Conservation (phyloP, 306 rosid genomes). For the Lotus japonicus region DNA sequence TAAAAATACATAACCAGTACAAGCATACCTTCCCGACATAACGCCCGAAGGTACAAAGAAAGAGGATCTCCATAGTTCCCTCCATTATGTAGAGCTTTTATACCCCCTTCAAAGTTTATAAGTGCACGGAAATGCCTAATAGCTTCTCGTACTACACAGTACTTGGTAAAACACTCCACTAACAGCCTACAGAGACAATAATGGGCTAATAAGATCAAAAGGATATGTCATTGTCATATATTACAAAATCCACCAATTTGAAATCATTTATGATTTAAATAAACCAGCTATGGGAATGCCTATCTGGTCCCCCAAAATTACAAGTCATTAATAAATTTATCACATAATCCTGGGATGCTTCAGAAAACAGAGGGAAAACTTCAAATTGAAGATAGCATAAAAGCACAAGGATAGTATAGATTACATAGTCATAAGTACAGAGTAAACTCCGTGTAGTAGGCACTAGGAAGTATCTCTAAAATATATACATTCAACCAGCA, state of each 20-base stretch:
- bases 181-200: slow-evolving; percentile 58
- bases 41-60: slow-evolving; percentile 87
- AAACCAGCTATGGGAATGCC: slow-evolving; percentile 9
- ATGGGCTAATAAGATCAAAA: slow-evolving; percentile 2
- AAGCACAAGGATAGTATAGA: slow-evolving; percentile 6
- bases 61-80: slow-evolving; percentile 93
- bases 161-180: slow-evolving; percentile 96
- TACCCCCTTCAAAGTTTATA: slow-evolving; percentile 65
- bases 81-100: slow-evolving; percentile 55
- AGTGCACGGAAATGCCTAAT: slow-evolving; percentile 97
- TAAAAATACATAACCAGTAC: background rate
- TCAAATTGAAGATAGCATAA: background rate
- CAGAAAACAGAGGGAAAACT: slow-evolving; percentile 9
- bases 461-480: background rate
- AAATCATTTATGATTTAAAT: slow-evolving; percentile 10
- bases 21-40: slow-evolving; percentile 80
- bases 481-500: slow-evolving; percentile 6
- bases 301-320: background rate
- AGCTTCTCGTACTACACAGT: slow-evolving; percentile 81
- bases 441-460: background rate
- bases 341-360: background rate
- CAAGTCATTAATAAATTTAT: background rate
- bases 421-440: background rate
- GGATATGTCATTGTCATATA: slow-evolving; percentile 2
- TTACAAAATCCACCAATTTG: background rate